Percentiles rank a stretch among this genome's conserved stretches.
Evolutionary conservation across 352 stramenopile genomes (phyloP).

Genomic region (Bremia lactucae): DNA sequence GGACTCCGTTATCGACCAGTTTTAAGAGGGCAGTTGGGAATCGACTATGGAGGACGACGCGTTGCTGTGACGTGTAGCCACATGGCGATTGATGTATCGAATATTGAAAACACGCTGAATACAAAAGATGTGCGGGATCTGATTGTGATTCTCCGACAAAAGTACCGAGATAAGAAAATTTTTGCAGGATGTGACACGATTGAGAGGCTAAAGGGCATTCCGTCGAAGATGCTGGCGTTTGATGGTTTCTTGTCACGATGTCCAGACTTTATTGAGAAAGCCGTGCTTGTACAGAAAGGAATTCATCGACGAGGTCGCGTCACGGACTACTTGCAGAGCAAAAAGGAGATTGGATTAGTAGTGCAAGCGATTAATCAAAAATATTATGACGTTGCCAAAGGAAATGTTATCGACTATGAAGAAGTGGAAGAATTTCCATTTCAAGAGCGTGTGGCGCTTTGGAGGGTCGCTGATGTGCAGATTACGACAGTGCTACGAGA

Average conservation of each 20-base stretch:
- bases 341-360: conserved; percentile 88
- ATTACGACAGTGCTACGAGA: conserved; percentile 68
- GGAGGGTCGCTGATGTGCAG: conserved; percentile 65
- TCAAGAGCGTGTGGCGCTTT: conserved; percentile 59
- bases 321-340: conserved; percentile 91
- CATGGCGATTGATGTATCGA: conserved; percentile 53
- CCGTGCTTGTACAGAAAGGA: conserved; percentile 76
- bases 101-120: conserved; percentile 43
- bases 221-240: conserved; percentile 94
- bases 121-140: conserved; percentile 33
- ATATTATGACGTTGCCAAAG: conserved; percentile 43
- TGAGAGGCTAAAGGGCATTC: conserved; percentile 94
- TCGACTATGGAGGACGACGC: conserved; percentile 93
- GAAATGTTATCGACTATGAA: conserved; percentile 66
- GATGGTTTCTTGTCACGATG: conserved; percentile 86
- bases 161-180: conserved; percentile 66
- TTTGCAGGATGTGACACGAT: conserved; percentile 90
- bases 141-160: conserved; percentile 47
- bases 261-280: conserved; percentile 71
- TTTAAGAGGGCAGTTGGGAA: conserved; percentile 78
- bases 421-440: conserved; percentile 62
- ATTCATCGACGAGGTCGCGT: conserved; percentile 76
- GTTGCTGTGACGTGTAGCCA: conserved; percentile 94
- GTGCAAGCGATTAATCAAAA: conserved; percentile 88
- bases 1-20: conserved; percentile 89